A percentile compares a stretch with the other conserved stretches of the same genome.
Conservation (phyloP, 2,329 filamentous ascomycete species). For the Sphaceloma murrayae region DNA sequence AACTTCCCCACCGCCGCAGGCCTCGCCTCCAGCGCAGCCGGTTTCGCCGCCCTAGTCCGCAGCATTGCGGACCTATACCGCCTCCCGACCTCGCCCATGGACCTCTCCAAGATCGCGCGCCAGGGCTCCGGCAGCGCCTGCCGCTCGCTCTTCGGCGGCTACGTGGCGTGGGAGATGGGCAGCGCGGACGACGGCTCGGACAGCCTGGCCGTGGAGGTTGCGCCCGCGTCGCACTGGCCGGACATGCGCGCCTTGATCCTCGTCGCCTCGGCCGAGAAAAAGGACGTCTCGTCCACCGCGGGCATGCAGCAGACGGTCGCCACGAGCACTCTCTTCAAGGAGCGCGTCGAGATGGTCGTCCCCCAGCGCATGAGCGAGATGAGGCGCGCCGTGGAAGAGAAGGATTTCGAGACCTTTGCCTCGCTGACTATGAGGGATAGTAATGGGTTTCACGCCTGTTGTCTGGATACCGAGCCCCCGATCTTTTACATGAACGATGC, state of each 20-base stretch:
- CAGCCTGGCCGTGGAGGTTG: constrained; percentile 79
- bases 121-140: constrained; percentile 95
- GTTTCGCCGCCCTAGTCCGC: constrained; percentile 59
- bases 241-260: constrained; percentile 87
- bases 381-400: constrained; percentile 66
- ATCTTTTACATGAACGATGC: constrained; percentile 99
- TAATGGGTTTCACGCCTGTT: constrained; percentile 93
- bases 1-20: constrained; percentile 98
- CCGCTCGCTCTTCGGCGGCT: constrained; percentile 85
- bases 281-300: constrained; percentile 82
- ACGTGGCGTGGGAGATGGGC: constrained; percentile 89
- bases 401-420: constrained; percentile 79
- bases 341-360: constrained; percentile 65
- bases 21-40: constrained; percentile 58
- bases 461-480: constrained; percentile 88
- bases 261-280: constrained; percentile 87
- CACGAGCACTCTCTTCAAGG: constrained; percentile 78
- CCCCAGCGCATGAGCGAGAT: constrained; percentile 75
- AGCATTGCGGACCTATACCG: constrained; percentile 88
- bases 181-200: constrained; percentile 67
- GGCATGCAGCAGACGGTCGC: constrained; percentile 97
- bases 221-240: constrained; percentile 84
- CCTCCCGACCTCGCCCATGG: constrained; percentile 67
- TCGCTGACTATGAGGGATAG: constrained; percentile 92
- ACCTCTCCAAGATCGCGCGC: constrained; percentile 79